These are phyloP conservation scores for Candida saitoana DNA, from an alignment of 805 yeast species.

Conservation along the genomic window DNA sequence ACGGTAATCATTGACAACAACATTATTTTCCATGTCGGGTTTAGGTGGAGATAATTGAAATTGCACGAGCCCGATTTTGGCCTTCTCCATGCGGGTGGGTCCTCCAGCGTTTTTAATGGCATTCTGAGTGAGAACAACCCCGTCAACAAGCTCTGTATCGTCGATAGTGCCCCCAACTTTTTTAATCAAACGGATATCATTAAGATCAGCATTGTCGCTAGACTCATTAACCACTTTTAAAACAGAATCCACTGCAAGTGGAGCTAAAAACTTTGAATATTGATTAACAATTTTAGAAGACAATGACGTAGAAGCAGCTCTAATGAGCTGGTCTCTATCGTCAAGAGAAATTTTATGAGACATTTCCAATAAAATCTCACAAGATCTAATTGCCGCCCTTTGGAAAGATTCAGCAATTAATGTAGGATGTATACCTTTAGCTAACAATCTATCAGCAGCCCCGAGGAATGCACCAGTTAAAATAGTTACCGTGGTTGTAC, in stretches of 20 bases:
- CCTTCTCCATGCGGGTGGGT: slow-evolving; percentile 91
- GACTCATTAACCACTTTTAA: slow-evolving; percentile 64
- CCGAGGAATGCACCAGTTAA: slow-evolving; percentile 90
- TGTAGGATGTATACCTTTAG: slow-evolving; percentile 93
- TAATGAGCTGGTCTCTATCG: slow-evolving; percentile 78
- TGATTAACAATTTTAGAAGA: slow-evolving; percentile 95
- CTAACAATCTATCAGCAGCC: slow-evolving; percentile 88
- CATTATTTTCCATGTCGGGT: slow-evolving; percentile 96
- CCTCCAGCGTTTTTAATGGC: slow-evolving; percentile 92
- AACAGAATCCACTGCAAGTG: slow-evolving; percentile 92
- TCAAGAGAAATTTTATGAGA: slow-evolving; percentile 70
- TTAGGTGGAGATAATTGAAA: slow-evolving; percentile 95
- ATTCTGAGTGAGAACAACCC: slow-evolving; percentile 88
- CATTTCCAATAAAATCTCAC: slow-evolving; percentile 80
- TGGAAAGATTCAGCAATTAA: slow-evolving; percentile 91
- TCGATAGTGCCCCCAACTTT: slow-evolving; percentile 98
- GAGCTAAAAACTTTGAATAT: slow-evolving; percentile 79
- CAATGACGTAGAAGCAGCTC: slow-evolving; percentile 92
- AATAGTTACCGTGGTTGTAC: slow-evolving; percentile 96
- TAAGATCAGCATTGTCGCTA: slow-evolving; percentile 71
- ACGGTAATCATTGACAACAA: slow-evolving; percentile 95
- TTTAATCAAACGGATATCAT: slow-evolving; percentile 84
- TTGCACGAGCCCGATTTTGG: slow-evolving; percentile 83
- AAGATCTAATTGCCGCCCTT: slow-evolving; percentile 79
- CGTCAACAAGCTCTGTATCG: slow-evolving; percentile 88